Evolutionary conservation across 352 stramenopile genomes (phyloP).

Genomic region (Globisporangium solare): DNA sequence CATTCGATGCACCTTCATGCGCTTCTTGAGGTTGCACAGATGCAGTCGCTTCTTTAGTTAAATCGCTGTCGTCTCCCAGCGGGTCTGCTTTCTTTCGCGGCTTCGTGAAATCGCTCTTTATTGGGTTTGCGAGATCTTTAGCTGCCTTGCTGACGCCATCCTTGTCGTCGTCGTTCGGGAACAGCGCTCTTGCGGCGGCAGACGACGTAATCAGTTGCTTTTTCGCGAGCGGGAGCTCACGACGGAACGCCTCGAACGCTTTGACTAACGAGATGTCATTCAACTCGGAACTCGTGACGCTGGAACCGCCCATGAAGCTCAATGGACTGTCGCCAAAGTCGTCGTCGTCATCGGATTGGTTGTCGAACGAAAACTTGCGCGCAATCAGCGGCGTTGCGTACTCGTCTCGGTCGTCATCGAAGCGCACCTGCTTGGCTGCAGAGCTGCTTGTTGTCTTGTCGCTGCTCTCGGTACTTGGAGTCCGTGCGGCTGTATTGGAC

Average conservation of each 20-base stretch:
- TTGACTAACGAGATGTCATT: slow-evolving; percentile 51
- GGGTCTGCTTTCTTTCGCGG: not conserved
- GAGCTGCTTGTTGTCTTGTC: slow-evolving; percentile 31
- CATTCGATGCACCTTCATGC: too few relatives aligned
- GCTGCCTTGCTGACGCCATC: not conserved
- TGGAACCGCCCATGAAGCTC: slow-evolving; percentile 53
- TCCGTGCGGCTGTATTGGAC: slow-evolving; percentile 10
- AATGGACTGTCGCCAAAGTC: slow-evolving; percentile 23
- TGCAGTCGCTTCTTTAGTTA: too few relatives aligned
- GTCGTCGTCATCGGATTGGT: slow-evolving; percentile 43
- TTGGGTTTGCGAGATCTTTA: not conserved
- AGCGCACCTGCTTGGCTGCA: slow-evolving; percentile 49
- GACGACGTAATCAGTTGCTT: too few relatives aligned
- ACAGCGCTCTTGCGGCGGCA: slow-evolving; percentile 9
- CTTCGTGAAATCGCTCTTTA: not conserved
- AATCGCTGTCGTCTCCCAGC: too few relatives aligned
- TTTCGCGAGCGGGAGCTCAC: slow-evolving; percentile 16
- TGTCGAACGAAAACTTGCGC: slow-evolving; percentile 59
- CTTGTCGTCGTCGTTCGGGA: not conserved
- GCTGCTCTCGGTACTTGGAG: slow-evolving; percentile 46
- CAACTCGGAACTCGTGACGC: slow-evolving; percentile 44
- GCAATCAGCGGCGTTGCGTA: slow-evolving; percentile 56
- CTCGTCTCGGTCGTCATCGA: slow-evolving; percentile 25
- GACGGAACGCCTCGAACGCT: slow-evolving; percentile 44
- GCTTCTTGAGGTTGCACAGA: too few relatives aligned